Evolutionary conservation across 257 asterid species (phyloP), one percentile per base, ranked within the genome.

Genomic region (Leptodermis oblonga): DNA sequence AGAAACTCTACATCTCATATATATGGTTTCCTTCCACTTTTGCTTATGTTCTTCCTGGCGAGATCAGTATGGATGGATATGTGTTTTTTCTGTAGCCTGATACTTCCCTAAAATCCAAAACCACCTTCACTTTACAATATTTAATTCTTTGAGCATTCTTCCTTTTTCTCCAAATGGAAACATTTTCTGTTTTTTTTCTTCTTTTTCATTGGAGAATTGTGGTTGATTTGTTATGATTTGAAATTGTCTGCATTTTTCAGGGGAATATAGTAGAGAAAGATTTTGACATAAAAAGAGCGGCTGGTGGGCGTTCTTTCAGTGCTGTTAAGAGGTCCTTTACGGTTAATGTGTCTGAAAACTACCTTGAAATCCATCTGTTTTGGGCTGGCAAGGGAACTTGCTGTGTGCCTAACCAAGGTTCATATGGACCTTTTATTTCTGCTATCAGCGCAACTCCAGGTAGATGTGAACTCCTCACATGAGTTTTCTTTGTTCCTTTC

Each of bases 311-410:
- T 17, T 75, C 90, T 30, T 65, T 78, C 7, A 52, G 76, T 69
- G 92, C 95, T 58, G 83, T 85, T 39, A 74, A 48, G 48, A 72
- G 46, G 80, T 62, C 63, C 60, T 89, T 71, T 48, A 73, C 43
- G 0, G 96, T 67, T 14, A 69, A 41, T 10, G 97, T 92, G 62
- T 63, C 85, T 30, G 90, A 82, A 65, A 92, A 92, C 70, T 77
- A 85, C 73, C 83, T 92, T n/a, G 97, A 92, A 65, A 79, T 92
- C 65, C 98, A 92, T 83, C 83, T 92, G 36, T 83, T 87, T 68
- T 92, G 97, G 97, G 93, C 92, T 51, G 97, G 97, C 45, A 91
- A 85, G 80, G 96, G 98, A 74, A 87, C 98, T 63, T 92, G 95
- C 70, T 86, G 97, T 82, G 90, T 88, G 51, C 97, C 98, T 75